phyloP scores from a whole-genome alignment of 2,329 filamentous ascomycete species.

The Fusarium sp. region DNA sequence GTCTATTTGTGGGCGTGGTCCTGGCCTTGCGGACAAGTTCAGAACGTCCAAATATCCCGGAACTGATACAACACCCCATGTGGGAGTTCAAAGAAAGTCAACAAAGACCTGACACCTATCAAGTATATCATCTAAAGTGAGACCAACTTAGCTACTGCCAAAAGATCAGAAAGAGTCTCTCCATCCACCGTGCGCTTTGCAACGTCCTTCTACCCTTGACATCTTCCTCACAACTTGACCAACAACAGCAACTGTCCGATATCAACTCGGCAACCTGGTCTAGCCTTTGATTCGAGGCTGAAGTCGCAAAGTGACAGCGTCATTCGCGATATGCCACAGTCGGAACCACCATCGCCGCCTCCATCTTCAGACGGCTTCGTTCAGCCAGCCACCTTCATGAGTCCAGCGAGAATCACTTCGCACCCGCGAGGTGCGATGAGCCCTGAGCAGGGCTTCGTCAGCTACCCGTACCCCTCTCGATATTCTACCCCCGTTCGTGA shows the following conservation, averaged over 20 bases:
- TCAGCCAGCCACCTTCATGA: conserved; percentile 27
- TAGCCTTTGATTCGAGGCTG: background rate
- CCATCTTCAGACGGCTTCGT: conserved; percentile 46
- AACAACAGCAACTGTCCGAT: conserved; percentile 4
- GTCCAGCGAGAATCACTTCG: conserved; percentile 16
- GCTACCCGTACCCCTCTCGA: conserved; percentile 21
- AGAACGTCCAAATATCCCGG: conserved; percentile 24
- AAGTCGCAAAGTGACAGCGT: conserved; percentile 5
- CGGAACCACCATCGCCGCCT: conserved; percentile 58
- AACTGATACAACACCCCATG: conserved; percentile 32
- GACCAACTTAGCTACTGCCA: conserved; percentile 36
- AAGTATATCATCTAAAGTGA: conserved; percentile 24
- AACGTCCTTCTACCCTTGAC: conserved; percentile 2
- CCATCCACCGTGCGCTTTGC: conserved; percentile 19
- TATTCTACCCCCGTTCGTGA: conserved; percentile 35
- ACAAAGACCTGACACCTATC: conserved; percentile 35
- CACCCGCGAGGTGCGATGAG: conserved; percentile 18
- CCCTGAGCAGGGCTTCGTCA: conserved; percentile 12
- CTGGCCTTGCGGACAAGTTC: conserved; percentile 31
- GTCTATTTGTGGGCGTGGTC: conserved; percentile 42
- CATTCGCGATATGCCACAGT: conserved; percentile 49
- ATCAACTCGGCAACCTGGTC: background rate
- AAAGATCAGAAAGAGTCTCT: conserved; percentile 25
- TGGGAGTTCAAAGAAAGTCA: conserved; percentile 38
- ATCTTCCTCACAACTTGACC: conserved; percentile 6